Evolutionary conservation across 371 early-diverging fungal species (phyloP), one percentile per base, ranked within the genome.

Genomic region (Actinomortierella wolfii): DNA sequence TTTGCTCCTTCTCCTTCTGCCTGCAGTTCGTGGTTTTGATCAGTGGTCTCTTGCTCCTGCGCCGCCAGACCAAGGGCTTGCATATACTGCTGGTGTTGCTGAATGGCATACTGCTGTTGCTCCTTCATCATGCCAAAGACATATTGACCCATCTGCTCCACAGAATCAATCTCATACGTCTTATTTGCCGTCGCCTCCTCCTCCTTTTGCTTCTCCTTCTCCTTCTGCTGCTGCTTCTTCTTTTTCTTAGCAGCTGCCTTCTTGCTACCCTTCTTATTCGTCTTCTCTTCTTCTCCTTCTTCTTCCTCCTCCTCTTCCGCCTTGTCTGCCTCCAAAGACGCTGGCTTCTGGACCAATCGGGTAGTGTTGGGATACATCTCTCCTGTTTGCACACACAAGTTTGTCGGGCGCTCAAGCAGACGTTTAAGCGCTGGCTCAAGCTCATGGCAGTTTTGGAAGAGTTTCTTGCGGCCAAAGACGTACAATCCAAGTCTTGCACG

Each of bases 401-500:
- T 75, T 2, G 78, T 67, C 1, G 86, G 84, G 45, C 84, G 71
- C 45, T 62, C 54, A 5, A 75, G 56, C 8, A 94, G 75, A 39
- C 79, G 75, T 34, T 76, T 63, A 56, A 92, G 87, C 11, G 86
- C 87, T 6, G 89, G 86, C 9, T 80, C 76, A 14, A 96, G 79
- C 68, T 95, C 96, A 51, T 82, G 81, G 56, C 94, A 92, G 53
- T 85, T 80, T 47, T 82, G 83, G 76, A 97, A 95, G 11, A 97
- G 65, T 13, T 68, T 57, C 39, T 76, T 74, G 15, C 90, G 75
- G 51, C 97, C 86, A 73, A 98, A 93, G 40, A 98, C 86, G 68
- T 98, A 98, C 0, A 98, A 81, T 18, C 98, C 98, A 26, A 98
- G 81, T 18, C 95, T 83, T 2, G 97, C 96, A 41, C 97, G 83